Percentiles rank a stretch among this genome's conserved stretches.
phyloP scores from a whole-genome alignment of 2,329 filamentous ascomycete genomes.

The Aureobasidium zeae region DNA sequence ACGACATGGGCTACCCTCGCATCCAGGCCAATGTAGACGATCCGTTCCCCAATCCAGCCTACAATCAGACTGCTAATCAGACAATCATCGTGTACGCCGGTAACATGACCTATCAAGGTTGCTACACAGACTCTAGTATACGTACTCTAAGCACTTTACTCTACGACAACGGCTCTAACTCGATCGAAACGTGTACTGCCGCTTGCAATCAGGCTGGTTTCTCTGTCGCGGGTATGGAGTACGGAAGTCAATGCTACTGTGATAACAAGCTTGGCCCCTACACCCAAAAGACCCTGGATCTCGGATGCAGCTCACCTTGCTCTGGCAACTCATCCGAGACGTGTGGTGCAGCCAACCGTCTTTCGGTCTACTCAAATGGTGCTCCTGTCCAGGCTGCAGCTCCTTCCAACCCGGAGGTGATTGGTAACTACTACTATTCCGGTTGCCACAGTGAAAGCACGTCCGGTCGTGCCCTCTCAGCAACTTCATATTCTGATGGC shows the following conservation, averaged over 20 bases:
- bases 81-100: conserved; percentile 26
- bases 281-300: conserved; percentile 25
- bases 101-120: conserved; percentile 31
- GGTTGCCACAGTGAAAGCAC: conserved; percentile 27
- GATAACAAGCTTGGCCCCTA: conserved; percentile 24
- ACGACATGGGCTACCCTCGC: conserved; percentile 31
- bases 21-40: conserved; percentile 25
- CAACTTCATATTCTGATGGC: conserved; percentile 21
- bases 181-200: conserved; percentile 26
- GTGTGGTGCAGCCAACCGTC: conserved; percentile 27
- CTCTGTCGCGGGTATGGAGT: conserved; percentile 30
- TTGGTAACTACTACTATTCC: conserved; percentile 24
- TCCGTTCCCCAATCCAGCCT: conserved; percentile 27
- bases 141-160: conserved; percentile 21
- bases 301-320: conserved; percentile 25
- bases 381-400: conserved; percentile 18
- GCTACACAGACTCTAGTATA: conserved; percentile 26
- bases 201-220: conserved; percentile 26
- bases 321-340: conserved; percentile 26
- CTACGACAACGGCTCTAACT: conserved; percentile 25
- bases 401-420: conserved; percentile 23
- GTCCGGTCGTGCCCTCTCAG: conserved; percentile 23
- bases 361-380: conserved; percentile 27
- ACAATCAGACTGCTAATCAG: conserved; percentile 18
- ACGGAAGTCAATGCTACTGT: conserved; percentile 28